Evolutionary conservation across 192 early-diverging fungal species (phyloP), one percentile per base, ranked within the genome.

Genomic region (Piromyces sp.): DNA sequence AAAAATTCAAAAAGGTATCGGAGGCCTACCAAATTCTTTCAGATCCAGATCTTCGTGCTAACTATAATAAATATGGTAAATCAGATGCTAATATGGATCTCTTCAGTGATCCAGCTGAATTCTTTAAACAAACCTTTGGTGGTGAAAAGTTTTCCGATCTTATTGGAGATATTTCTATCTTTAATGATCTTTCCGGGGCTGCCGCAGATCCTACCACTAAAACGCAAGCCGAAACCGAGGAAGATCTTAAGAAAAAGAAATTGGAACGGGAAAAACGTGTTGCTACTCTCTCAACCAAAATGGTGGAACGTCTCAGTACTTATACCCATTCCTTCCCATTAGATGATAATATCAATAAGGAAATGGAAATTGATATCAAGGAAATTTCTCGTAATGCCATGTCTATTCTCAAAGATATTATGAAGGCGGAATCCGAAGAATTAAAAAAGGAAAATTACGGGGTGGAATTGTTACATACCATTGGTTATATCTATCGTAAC

Each of bases 91-190:
- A n/a, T 33, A 29, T 1, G 30, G 85, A 30, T 68, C 79, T 38
- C 81, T 88, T 91, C 89, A 91, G 95, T 51, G 95, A 99, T 83
- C 95, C 98, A 26, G 91, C 94, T 79, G 94, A 94, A 81, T 98
- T 99, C 88, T 99, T 99, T 87, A 94, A 89, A 83, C 92, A 95
- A 88, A 93, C 95, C 79, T 99, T 99, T 89, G 98, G 98, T 80
- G 96, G 96, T 37, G 98, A 98, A 84, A 93, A 94, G 79, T 99
- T 99, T 89, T 90, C 94, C n/a, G 93, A 95, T 86, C 93, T 98
- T 85, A 97, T 99, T 87, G 98, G 98, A 33, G 98, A 98, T 84
- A 95, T 99, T 80, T 96, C 95, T 28, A 96, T 99, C 83, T 96
- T 95, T 36, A 88, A 92, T 79, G 96, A 98, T 82, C 95, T 99